Conservation (phyloP, 2,329 filamentous ascomycete genomes). For the Cercospora brassicicola region DNA sequence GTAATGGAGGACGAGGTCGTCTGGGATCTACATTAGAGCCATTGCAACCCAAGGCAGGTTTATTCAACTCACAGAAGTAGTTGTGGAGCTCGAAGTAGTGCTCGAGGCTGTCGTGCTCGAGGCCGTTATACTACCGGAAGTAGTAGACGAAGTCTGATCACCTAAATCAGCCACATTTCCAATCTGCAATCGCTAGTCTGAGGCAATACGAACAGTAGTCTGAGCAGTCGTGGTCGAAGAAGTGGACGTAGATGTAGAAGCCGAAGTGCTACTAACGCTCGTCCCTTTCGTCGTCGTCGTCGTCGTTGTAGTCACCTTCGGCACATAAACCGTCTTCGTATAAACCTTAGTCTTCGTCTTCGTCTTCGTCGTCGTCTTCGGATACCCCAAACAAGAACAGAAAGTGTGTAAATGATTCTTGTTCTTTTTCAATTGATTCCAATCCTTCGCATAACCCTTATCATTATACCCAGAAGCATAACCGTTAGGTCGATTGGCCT, state of each 20-base stretch:
- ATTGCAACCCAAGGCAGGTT: no score
- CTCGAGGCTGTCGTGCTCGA: not conserved
- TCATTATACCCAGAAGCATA: not conserved
- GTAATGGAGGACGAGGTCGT: no score
- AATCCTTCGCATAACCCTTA: not conserved
- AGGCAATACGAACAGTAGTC: no score
- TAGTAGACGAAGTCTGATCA: no score
- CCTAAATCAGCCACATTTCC: no score
- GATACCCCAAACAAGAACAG: not conserved
- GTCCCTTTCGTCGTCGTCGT: not conserved
- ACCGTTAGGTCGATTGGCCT: not conserved
- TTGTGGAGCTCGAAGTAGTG: not conserved
- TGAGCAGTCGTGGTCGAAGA: no score
- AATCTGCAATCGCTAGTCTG: no score
- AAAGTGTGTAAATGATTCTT: not conserved
- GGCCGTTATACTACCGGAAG: no score
- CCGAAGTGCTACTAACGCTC: no score
- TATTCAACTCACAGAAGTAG: no score
- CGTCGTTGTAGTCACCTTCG: not conserved
- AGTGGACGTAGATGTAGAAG: no score
- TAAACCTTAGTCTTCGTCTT: not conserved
- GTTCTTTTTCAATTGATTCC: not conserved
- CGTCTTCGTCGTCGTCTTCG: not conserved
- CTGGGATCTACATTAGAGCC: no score
- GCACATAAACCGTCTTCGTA: not conserved